Base-by-base conservation (phyloP, 345 rosid species). In the Camelina hispida region DNA sequence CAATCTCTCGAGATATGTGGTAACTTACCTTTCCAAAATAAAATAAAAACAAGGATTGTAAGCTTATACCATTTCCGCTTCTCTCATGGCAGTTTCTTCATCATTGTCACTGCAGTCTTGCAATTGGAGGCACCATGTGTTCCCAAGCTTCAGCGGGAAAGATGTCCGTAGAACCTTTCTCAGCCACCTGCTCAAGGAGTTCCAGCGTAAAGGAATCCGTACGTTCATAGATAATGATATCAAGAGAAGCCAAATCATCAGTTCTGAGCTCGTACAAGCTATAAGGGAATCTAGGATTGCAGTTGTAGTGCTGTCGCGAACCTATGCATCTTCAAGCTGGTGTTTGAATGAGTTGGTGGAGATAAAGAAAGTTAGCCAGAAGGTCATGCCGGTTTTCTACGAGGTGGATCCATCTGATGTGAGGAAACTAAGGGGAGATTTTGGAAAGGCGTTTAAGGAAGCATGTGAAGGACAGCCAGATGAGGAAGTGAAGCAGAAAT, bases 171-270 rank as follows among this genome's bases (percentile, higher is more conserved):
- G 65, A 73, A 63, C 70, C 5, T 73, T 73, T 73, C 78, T 65
- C 14, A 73, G 78, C 17, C 78, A 74, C 65, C 65, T 74, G 35
- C 65, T 64, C 44, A 74, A 74, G 38, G 78, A 35, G 65, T 65
- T 74, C 25, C 17, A 2, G 17, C 48, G 50, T 3, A 65, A 65
- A 11, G 78, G 78, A 56, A 74, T 74, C 65, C 28, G 46, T 16
- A 43, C 65, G 4, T 74, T 74, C 28, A 35, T 54, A 9, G 78
- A 74, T 15, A 46, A 65, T 44, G 64, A 56, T 15, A 64, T 73
- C 50, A 54, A 54, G 65, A 65, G 71, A 73, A 18, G 77, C 35
- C 64, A 54, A 32, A n/a, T 4, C 25, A 73, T 63, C n/a, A 52
- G 64, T 64, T 44, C 77, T 63, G 64, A 73, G 25, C 71, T 73